These are phyloP conservation scores for Passiflora organensis DNA, from an alignment of 345 rosid species.

Conservation along the genomic window DNA sequence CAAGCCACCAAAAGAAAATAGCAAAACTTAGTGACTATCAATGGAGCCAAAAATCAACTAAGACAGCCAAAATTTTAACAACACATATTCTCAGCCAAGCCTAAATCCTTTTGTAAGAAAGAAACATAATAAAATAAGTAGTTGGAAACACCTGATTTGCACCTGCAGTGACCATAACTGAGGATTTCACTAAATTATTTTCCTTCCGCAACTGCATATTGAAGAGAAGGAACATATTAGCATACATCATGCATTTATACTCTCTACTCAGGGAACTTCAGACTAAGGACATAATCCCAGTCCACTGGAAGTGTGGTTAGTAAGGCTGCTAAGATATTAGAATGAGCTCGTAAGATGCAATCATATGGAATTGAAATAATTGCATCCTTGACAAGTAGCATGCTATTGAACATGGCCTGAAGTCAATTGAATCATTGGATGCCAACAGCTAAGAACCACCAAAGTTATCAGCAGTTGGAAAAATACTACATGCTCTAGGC, in stretches of 20 bases:
- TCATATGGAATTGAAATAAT: not conserved
- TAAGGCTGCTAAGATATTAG: not conserved
- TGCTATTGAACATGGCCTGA: no score
- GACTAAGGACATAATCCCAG: not conserved
- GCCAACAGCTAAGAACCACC: slow-evolving; percentile 3
- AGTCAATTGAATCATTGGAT: not conserved
- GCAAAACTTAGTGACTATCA: no score
- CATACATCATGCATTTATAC: not conserved
- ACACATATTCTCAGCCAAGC: no score
- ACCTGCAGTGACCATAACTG: slow-evolving; percentile 94
- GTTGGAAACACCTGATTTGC: slow-evolving; percentile 76
- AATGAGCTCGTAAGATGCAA: not conserved
- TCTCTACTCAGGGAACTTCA: not conserved
- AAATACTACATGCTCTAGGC: not conserved
- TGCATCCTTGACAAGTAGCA: not conserved
- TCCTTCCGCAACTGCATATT: slow-evolving; percentile 54
- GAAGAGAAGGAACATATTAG: slow-evolving; percentile 8
- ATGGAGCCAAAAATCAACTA: no score
- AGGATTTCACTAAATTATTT: slow-evolving; percentile 66
- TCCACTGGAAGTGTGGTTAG: no score
- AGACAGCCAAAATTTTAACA: no score
- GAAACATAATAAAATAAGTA: not conserved
- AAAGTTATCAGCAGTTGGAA: slow-evolving; percentile 3
- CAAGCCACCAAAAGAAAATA: not conserved
- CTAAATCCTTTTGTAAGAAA: no score